These are phyloP conservation scores for Komagataella pastoris DNA, from an alignment of 805 yeast genomes.

Conservation along the genomic window DNA sequence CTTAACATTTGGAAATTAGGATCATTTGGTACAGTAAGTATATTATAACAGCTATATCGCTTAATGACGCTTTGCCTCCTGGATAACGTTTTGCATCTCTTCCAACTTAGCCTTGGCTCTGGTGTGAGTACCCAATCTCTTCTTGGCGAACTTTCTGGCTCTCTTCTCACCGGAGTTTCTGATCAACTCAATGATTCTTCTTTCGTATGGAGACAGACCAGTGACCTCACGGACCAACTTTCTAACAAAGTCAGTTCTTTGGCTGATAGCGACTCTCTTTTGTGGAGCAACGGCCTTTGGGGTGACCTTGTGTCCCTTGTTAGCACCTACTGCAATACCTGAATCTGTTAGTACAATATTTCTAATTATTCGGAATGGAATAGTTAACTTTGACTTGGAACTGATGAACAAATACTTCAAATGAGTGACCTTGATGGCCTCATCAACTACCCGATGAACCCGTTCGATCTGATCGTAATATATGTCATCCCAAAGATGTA, in stretches of 20 bases:
- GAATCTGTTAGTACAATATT: slow-evolving; percentile 17
- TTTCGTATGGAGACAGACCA: slow-evolving; percentile 99
- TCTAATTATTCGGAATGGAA: neutral
- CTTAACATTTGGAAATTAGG: neutral
- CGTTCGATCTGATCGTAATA: neutral
- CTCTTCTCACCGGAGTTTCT: slow-evolving; percentile 99
- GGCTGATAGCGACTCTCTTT: slow-evolving; percentile 92
- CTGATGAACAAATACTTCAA: neutral
- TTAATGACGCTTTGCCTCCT: slow-evolving; percentile 93
- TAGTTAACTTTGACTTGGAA: neutral
- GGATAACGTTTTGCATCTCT: slow-evolving; percentile 92
- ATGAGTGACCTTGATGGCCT: neutral
- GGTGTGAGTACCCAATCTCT: slow-evolving; percentile 99
- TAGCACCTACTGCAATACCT: slow-evolving; percentile 95
- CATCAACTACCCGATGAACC: neutral
- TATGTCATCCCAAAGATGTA: neutral
- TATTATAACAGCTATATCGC: slow-evolving; percentile 3
- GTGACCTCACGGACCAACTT: slow-evolving; percentile 91
- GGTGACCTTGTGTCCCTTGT: slow-evolving; percentile 98
- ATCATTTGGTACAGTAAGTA: neutral
- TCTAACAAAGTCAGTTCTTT: slow-evolving; percentile 95
- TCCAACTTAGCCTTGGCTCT: slow-evolving; percentile 99
- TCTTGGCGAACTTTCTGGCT: slow-evolving; percentile 99
- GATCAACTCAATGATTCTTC: slow-evolving; percentile 97
- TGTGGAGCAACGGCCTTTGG: slow-evolving; percentile 75